phyloP scores from a whole-genome alignment of 2,329 filamentous ascomycete species.

The Calonectria pseudoreteaudii region DNA sequence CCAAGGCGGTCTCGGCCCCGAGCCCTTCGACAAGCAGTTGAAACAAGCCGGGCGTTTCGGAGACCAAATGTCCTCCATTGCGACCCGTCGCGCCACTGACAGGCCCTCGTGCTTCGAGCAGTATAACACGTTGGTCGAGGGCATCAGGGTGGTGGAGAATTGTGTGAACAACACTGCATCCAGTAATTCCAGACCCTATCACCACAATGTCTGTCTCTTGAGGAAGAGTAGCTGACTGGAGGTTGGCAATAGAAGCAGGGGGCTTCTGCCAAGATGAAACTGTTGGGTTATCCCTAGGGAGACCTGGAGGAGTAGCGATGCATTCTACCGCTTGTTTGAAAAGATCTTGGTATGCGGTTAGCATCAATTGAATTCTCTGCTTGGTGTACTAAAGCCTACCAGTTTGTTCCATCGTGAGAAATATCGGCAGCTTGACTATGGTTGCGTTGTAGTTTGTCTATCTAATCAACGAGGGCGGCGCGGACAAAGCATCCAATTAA shows the following conservation, averaged over 20 bases:
- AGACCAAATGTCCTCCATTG: constrained; percentile 42
- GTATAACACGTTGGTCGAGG: constrained; percentile 17
- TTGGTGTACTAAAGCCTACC: neutral
- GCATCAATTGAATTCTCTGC: neutral
- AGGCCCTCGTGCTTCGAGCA: constrained; percentile 41
- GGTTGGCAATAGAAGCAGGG: constrained; percentile 17
- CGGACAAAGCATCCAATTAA: neutral
- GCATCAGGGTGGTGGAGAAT: constrained; percentile 31
- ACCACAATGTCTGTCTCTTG: constrained; percentile 37
- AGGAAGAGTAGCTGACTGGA: constrained; percentile 34
- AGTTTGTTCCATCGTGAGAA: neutral
- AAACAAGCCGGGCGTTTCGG: constrained; percentile 52
- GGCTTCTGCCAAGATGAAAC: constrained; percentile 19
- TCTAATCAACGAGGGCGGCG: neutral
- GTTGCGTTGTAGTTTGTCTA: neutral
- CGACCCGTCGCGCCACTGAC: constrained; percentile 44
- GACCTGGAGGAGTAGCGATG: neutral
- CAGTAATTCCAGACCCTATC: constrained; percentile 45
- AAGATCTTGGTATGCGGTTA: neutral
- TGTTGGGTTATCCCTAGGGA: constrained; percentile 28
- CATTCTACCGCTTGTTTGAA: neutral
- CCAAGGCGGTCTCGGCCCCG: constrained; percentile 50
- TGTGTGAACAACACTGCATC: constrained; percentile 37
- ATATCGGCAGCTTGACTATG: neutral
- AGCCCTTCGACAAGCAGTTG: constrained; percentile 42